Conservation (phyloP, 768 basidiomycete species). For the Tulasnella sp. region DNA sequence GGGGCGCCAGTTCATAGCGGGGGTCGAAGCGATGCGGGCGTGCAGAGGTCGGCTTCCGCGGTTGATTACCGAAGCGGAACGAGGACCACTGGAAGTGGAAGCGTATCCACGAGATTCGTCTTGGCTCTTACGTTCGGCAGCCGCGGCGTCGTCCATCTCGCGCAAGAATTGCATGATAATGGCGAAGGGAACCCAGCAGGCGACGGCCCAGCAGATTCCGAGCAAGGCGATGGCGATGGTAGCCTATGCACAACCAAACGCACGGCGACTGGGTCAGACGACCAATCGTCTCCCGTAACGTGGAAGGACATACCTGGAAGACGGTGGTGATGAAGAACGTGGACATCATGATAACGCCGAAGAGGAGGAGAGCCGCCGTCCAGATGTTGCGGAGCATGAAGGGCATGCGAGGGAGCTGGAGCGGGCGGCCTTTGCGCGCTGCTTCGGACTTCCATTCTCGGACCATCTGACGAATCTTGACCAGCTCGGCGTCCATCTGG, state of each 20-base stretch:
- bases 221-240: conserved; percentile 72
- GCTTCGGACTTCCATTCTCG: conserved; percentile 80
- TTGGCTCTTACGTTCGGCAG: conserved; percentile 8
- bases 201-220: conserved; percentile 93
- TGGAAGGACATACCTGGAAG: conserved; percentile 37
- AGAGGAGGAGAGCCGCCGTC: conserved; percentile 76
- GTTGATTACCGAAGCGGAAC: conserved; percentile 1
- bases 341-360: conserved; percentile 60
- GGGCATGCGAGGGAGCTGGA: conserved; percentile 77
- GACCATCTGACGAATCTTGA: conserved; percentile 58
- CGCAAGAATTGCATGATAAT: conserved; percentile 91
- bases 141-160: conserved; percentile 42
- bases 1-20: conserved; percentile 18
- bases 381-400: conserved; percentile 89
- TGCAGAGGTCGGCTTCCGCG: conserved; percentile 23
- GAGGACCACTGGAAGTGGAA: not conserved
- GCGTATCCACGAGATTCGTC: not conserved
- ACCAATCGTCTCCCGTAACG: not conserved
- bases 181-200: conserved; percentile 96
- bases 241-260: conserved; percentile 35
- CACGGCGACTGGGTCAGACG: not conserved
- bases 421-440: conserved; percentile 54
- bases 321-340: conserved; percentile 83
- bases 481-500: conserved; percentile 62
- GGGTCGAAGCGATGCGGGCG: conserved; percentile 24